Base-by-base conservation (phyloP, 2,329 filamentous ascomycete species). In the Colletotrichum musae region DNA sequence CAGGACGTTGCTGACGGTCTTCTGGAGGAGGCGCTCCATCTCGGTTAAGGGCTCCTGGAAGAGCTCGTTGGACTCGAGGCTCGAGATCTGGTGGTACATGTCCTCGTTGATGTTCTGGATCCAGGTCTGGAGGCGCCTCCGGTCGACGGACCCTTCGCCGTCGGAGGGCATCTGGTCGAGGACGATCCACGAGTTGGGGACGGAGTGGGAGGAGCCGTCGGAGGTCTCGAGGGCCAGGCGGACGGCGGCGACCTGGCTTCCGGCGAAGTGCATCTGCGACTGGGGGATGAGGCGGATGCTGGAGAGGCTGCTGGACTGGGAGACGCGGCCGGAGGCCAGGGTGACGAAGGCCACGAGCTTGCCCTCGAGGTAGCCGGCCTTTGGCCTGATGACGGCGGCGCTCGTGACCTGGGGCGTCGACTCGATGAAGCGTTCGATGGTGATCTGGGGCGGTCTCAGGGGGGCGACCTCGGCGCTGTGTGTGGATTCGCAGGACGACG, bases 61-160 rank as follows among this genome's bases (percentile, higher is more conserved):
- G 3, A 74, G 71, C 45, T 80, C 78, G 41, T 82, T 78, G 9
- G 77, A 78, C 26, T 82, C 79, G 21, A 86, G 75, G 56, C 79
- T 80, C 75, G 85, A 79, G 50, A 87, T 83, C 56, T 82, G 83
- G 50, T 81, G 79, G 71, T 86, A 82, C 26, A 80, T 71, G 32
- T 82, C 79, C 60, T 86, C 81, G 68, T 85, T 84, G 54, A 85
- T 81, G 70, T 88, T 87, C 75, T 88, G 85, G 28, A 83, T 82
- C 86, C 86, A 88, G 4, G 84, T 86, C 67, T 86, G 85, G 51
- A 88, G 72, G 64, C 79, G 80, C 39, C 85, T 79, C 50, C 80
- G 77, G 72, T 87, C 80, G 57, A 81, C 75, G 21, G 80, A 76
- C 15, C 82, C 83, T 13, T 77, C 72, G 0, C 78, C 76, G 54